Evolutionary conservation across 768 basidiomycete species (phyloP), one percentile per base, ranked within the genome.

Genomic region (Rhodotorula toruloides): DNA sequence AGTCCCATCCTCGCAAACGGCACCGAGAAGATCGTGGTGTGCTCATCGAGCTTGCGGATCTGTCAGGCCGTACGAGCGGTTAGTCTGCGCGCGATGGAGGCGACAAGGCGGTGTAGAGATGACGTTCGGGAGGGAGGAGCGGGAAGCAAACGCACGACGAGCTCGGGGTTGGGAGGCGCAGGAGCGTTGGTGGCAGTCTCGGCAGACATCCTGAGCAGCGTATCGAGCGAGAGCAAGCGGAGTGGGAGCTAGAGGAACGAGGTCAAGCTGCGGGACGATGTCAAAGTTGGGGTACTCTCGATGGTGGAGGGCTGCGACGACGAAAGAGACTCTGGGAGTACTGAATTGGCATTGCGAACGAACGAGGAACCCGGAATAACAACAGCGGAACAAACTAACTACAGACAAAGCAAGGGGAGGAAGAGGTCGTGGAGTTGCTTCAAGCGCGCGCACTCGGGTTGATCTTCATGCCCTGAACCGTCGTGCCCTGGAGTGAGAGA

Each of bases 1-100:
- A 89, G 13, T 14, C 85, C 84, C 43, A 59, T 55, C 39, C 65
- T 49, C 34, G 54, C 39, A 67, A 69, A 58, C 63, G 76, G 69
- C 48, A 76, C 74, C 54, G 78, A 79, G 53, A 80, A 81, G 50
- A 76, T 75, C 25, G 72, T 72, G 31, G 64, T 50, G 4, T 27
- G 8, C 9, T 37, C n/a, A 48, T 70, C 70, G 58, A 74, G 62
- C 46, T 68, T 64, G 55, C 70, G 68, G 50, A 74, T 72, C 73
- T 74, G 63, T 12, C 36, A 8, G 1, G 39, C 22, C 2, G 19
- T 14, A 31, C 19, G 16, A 6, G 29, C 2, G 11, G 29, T 29
- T 4, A 39, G 21, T 34, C 25, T 42, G 27, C 27, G 37, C 19
- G 25, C 16, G 9, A 7, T 3, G 9, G 57, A 27, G 42, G 6